Base-by-base conservation (phyloP, 768 basidiomycete species). In the Hydnomerulius pinastri region DNA sequence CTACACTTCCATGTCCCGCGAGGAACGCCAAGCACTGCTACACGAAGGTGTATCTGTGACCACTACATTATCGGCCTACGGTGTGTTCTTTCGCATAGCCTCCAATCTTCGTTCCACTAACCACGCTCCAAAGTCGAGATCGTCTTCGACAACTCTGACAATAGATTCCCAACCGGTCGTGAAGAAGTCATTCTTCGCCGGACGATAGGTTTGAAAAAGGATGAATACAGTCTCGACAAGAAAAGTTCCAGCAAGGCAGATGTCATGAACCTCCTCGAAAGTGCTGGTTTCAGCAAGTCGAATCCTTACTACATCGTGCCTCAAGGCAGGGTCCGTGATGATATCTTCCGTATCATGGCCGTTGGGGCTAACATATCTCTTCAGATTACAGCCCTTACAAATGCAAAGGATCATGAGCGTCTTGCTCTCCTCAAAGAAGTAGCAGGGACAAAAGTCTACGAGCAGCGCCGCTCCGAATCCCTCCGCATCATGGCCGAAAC, bases 271-370 rank as follows among this genome's bases (percentile, higher is more conserved):
- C 76, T 98, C 21, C 80, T 99, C 39, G 97, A 98, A 67, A 90
- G 87, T 63, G 97, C 97, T 1, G 96, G 97, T 1, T 99, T 99
- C 74, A 93, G 90, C 72, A 90, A 92, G 64, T 88, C 88, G n/a
- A 99, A 98, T 63, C 97, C 97, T 0, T 99, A 98, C 67, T 99
- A 98, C 62, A 99, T 99, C 57, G 96, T 98, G 0, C 97, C 97
- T 2, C 97, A 99, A 75, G 97, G 97, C 45, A 77, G 96, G 43
- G 95, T 97, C 60, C 70, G 86, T 79, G n/a, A 13, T 9, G 29
- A 24, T 13, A 9, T 21, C 3, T 8, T 24, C 20, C 1, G 4
- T 28, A 20, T 33, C n/a, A 9, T 42, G 48, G 11, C 4, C 35
- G 18, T 38, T 47, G 24, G 25, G 20, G 43, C 56, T 63, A 46